A percentile compares a stretch with the other conserved stretches of the same genome.
Conservation (phyloP, 257 asterid species). For the Asclepias syriaca region DNA sequence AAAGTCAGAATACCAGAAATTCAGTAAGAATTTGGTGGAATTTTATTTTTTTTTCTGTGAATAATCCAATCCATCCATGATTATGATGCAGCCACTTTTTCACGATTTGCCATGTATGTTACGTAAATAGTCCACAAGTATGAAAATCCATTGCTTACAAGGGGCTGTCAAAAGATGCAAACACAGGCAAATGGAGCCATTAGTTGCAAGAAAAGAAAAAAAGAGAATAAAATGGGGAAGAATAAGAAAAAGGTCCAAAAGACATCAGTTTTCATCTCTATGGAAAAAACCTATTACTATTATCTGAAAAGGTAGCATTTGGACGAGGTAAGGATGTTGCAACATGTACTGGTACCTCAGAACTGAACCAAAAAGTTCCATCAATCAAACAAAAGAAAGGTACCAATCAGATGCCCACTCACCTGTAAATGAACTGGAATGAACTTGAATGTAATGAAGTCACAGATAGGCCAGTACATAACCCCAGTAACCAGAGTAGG, state of each 20-base stretch:
- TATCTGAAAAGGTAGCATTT: not conserved
- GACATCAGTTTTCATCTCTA: not conserved
- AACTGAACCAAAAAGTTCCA: not conserved
- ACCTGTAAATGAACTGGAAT: constrained; percentile 87
- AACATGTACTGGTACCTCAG: not conserved
- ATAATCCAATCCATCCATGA: not conserved
- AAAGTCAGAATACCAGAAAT: not conserved
- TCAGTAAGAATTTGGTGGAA: not conserved
- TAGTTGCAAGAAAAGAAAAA: not conserved
- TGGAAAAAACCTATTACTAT: not conserved
- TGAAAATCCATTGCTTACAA: constrained; percentile 71
- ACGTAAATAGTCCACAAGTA: constrained; percentile 80
- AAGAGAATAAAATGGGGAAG: not conserved
- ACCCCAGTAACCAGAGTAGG: constrained; percentile 61
- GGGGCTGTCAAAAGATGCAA: constrained; percentile 49
- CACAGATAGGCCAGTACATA: constrained; percentile 90
- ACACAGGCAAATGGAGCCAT: constrained; percentile 9
- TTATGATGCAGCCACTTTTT: constrained; percentile 39
- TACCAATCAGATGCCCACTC: constrained; percentile 6
- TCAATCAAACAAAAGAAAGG: not conserved
- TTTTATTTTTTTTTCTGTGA: not conserved
- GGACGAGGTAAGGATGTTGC: not conserved
- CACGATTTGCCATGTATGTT: constrained; percentile 73
- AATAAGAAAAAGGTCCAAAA: not conserved
- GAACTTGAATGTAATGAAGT: constrained; percentile 78